Evolutionary conservation across 805 yeast species (phyloP), one percentile per base, ranked within the genome.

Genomic region (Kurtzmaniella cleridarum): DNA sequence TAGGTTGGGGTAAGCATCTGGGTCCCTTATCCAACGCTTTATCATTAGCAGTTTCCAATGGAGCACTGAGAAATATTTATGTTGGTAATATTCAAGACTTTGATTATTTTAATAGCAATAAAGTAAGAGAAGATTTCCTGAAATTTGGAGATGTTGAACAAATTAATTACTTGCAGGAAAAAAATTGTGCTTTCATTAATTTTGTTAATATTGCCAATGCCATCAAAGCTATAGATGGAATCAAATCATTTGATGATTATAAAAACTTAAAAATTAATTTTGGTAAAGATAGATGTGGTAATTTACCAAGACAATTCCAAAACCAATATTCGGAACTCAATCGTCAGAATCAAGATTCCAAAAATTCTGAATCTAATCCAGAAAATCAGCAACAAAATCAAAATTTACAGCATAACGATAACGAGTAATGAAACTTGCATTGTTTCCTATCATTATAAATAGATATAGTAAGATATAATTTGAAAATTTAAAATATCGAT

Each of bases 1-100:
- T 91, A 41, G 96, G 97, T 15, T 91, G 98, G 98, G 98, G 98
- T 34, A 90, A 88, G 62, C 96, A 91, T 57, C 81, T 95, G 5
- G 98, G 98, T 9, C 89, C 95, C 1, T 71, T 91, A 46, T 81
- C 95, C 9, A 84, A 86, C 49, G 89, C 95, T 2, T 73, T 91
- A 41, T 84, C 90, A 6, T 66, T 85, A 41, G 97, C 97, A 0
- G 96, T 90, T 18, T 81, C 93, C 16, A 84, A 86, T 46, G 98
- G 98, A 30, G 98, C 97, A 0, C 80, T 93, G 15, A 78, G 98
- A 62, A 91, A 93, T 55, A 86, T 91, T 34, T 91, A 93, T 60
- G 75, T 91, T 49, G 98, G 97, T 18, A 54, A 64, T 51, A 80
- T 84, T 41, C 66, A 61, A 36, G 71, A 69, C 47, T 68, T 68